Evolutionary conservation across 441 rosid species (phyloP), one percentile per base, ranked within the genome.

Genomic region (Adansonia rubrostipa): DNA sequence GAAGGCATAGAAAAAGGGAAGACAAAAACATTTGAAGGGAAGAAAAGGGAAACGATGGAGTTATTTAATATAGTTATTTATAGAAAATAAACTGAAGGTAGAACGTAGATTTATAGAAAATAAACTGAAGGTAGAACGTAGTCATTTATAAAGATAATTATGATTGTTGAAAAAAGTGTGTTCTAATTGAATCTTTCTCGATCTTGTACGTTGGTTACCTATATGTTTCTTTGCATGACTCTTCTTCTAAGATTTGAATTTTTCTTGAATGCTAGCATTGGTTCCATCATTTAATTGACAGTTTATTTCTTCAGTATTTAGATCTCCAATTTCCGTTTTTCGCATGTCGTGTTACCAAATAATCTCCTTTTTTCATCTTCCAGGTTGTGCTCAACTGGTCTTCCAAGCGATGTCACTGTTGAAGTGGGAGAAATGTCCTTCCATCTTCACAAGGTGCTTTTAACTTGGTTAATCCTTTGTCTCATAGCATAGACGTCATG

Each of bases 371-470:
- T 36, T 1, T 47, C 54, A 6, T 82, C 79, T 68, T 83, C 75
- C 84, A 96, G 99, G 98, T 66, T 84, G 51, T 91, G 96, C 81
- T 89, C 96, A 61, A 87, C 93, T 1, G 98, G 98, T 79, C 96
- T 96, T 78, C 89, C 93, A 54, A 90, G 97, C 4, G 99, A 96
- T 84, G 89, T 92, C 71, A 74, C 85, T 33, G 75, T 96, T 78
- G 93, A 96, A 82, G 92, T 92, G 14, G 91, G 87, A 70, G 96
- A 94, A 20, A 83, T 79, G 78, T 86, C 87, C 69, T 96, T 92
- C 82, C 91, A 91, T 81, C 91, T 96, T 47, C 99, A 96, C 82
- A 96, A 90, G 97, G 99, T 91, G 33, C 68, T 75, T 61, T 51
- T 64, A 79, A 13, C 81, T 69, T 45, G 53, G 71, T 79, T 62